phyloP scores from a whole-genome alignment of 1,139 yeast species.

The Pneumocystis jirovecii region DNA sequence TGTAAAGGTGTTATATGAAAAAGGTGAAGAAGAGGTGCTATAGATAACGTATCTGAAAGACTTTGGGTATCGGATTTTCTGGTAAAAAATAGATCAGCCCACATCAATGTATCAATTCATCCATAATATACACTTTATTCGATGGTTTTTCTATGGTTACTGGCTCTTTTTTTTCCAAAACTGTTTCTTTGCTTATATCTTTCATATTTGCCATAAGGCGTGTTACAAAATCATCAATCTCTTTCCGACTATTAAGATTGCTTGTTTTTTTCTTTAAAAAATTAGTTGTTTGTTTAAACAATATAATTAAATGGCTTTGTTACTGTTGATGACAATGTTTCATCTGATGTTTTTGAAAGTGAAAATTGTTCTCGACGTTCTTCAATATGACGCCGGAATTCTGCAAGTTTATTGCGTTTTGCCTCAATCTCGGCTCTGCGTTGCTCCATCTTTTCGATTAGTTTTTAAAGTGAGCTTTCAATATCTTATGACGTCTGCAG shows the following conservation, averaged over 20 bases:
- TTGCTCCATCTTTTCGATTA: conserved; percentile 1
- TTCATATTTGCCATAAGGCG: conserved; percentile 14
- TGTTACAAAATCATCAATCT: conserved; percentile 16
- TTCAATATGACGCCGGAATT: conserved; percentile 28
- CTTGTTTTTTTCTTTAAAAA: neutral
- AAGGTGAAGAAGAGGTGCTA: conserved; percentile 3
- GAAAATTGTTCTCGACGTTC: conserved; percentile 13
- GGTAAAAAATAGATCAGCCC: neutral
- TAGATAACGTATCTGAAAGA: conserved; percentile 6
- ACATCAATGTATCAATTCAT: neutral
- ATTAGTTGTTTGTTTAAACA: neutral
- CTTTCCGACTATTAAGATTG: conserved; percentile 7
- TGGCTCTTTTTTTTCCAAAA: neutral
- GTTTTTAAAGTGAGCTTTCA: neutral
- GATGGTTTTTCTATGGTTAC: neutral
- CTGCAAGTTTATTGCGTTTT: conserved; percentile 33
- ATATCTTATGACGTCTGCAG: neutral
- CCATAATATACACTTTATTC: neutral
- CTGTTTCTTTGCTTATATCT: neutral
- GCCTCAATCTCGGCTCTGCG: conserved; percentile 32
- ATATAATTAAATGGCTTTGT: neutral
- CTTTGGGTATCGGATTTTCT: conserved; percentile 8
- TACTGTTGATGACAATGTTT: neutral
- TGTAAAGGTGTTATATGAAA: neutral
- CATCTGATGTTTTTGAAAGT: neutral